Evolutionary conservation across 495 filamentous ascomycete species (phyloP), one percentile per base, ranked within the genome.

Genomic region (Amniculicola lignicola): DNA sequence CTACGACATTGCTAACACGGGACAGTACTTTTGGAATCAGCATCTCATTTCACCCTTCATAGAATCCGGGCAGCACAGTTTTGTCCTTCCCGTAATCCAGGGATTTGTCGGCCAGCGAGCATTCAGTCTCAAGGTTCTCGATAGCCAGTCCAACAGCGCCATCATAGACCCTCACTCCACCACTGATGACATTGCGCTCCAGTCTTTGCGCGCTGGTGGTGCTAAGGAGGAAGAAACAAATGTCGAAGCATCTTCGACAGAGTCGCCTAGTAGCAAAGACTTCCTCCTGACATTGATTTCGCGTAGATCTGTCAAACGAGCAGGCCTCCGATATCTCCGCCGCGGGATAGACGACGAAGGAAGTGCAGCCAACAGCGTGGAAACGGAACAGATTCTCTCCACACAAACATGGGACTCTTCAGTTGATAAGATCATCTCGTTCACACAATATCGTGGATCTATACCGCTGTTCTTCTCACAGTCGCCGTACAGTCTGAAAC

Each of bases 381-480:
- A 97, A 72, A 91, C 90, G 2, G 93, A 96, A 67, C 92, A 97
- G 65, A 86, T 97, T 28, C 78, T 97, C 6, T 89, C 88, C 0
- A 77, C 76, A 9, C 68, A 77, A 2, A 74, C 76, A 12, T 90
- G 84, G 83, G 73, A 80, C 24, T 62, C 76, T 0, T 75, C 77
- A 4, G 77, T 74, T 3, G 57, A 57, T 16, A 87, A 83, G 59
- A 73, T 86, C 6, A 88, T 87, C 70, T 93, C 90, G 0, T 94
- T 93, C 57, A 72, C 90, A 11, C 92, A 97, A 67, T 75, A 88
- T 16, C 78, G 92, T 36, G 92, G 89, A 0, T 95, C 89, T 11
- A 90, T 96, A 51, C 92, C 92, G 0, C 66, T 96, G 2, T 97
- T 88, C 71, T 97, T 96, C 64, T 89, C 90, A 0, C 93, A 98